A percentile compares a stretch with the other conserved stretches of the same genome.
Conservation (phyloP, 371 early-diverging fungal genomes). For the Smittium mucronatum region DNA sequence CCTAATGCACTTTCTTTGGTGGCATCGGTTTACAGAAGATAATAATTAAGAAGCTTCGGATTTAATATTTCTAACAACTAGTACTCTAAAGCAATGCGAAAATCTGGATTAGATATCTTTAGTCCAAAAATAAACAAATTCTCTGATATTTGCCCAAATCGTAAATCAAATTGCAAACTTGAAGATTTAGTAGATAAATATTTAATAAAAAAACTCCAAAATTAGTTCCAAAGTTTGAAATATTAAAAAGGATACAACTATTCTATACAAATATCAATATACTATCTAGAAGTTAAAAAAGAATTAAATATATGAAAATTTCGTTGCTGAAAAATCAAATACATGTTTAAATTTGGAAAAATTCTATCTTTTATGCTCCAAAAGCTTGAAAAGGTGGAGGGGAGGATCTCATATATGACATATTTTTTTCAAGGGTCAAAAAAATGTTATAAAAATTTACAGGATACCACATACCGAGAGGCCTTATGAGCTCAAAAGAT, state of each 20-base stretch:
- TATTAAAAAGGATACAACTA: not conserved
- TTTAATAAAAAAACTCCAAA: not conserved
- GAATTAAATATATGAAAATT: not conserved
- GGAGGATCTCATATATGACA: not conserved
- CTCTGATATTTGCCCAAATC: not conserved
- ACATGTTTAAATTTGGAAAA: not conserved
- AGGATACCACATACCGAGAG: no score
- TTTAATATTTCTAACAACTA: not conserved
- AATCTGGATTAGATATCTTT: not conserved
- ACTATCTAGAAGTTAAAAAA: not conserved
- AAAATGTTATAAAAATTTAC: no score
- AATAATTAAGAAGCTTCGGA: not conserved
- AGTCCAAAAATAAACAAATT: not conserved
- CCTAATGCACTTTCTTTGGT: not conserved
- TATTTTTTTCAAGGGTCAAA: not conserved
- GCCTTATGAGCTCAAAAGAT: no score
- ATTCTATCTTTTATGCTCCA: not conserved
- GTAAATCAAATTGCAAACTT: not conserved
- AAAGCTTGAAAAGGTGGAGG: not conserved
- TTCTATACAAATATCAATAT: not conserved
- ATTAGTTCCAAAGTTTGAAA: not conserved
- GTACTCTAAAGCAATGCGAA: not conserved
- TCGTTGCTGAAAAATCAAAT: not conserved
- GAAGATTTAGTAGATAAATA: not conserved
- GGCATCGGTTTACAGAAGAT: not conserved